phyloP scores from a whole-genome alignment of 306 rosid genomes.

The Prinsepia uniflora region DNA sequence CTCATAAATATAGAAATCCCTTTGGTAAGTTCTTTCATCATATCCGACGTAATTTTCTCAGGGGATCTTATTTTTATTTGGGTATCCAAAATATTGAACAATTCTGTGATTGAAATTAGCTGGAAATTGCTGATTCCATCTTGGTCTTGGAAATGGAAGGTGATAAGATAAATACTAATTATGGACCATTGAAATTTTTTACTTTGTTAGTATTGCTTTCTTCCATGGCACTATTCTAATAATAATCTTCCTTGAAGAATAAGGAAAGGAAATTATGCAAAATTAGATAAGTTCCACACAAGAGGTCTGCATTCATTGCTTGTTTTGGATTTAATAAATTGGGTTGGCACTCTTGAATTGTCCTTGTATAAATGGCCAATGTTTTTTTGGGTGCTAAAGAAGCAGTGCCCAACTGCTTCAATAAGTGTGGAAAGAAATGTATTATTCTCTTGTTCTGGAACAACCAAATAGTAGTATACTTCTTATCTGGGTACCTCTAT shows the following conservation, averaged over 20 bases:
- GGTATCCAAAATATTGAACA: not conserved
- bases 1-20: conserved; percentile 73
- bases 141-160: not conserved
- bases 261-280: not conserved
- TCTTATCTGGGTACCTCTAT: conserved; percentile 24
- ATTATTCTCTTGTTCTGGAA: not conserved
- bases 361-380: not conserved
- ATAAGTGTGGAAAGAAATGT: not conserved
- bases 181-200: too few relatives aligned
- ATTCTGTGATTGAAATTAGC: not conserved
- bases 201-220: not conserved
- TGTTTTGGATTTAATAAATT: not conserved
- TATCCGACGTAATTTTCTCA: not conserved
- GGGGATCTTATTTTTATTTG: not conserved
- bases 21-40: conserved; percentile 47
- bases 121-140: not conserved
- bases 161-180: too few relatives aligned
- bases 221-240: not conserved
- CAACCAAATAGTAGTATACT: conserved; percentile 1
- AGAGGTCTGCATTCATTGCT: not conserved
- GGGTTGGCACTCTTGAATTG: not conserved
- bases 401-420: not conserved
- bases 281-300: not conserved
- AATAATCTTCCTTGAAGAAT: not conserved
- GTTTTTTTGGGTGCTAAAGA: conserved; percentile 3